These are phyloP conservation scores for Penstemon barbatus DNA, from an alignment of 257 asterid species.

Conservation along the genomic window DNA sequence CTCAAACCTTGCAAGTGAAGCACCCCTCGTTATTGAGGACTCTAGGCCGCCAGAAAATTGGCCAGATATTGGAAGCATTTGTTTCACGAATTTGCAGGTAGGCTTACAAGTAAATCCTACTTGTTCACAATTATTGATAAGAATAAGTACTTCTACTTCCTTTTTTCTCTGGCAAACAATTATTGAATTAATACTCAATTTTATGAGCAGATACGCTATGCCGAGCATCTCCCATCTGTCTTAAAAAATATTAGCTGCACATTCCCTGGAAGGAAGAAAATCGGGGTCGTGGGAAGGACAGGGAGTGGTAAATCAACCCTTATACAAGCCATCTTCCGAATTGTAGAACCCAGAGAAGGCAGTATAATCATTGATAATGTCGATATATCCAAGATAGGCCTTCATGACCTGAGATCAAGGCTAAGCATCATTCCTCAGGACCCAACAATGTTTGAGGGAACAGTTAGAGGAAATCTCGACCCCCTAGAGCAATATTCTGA, in stretches of 20 bases:
- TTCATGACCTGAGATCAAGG: constrained; percentile 84
- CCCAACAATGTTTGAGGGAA: constrained; percentile 87
- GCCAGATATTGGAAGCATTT: constrained; percentile 77
- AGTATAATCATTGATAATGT: constrained; percentile 71
- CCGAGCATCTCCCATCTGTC: constrained; percentile 90
- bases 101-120: constrained; percentile 10
- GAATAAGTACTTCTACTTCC: background rate
- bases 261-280: constrained; percentile 82
- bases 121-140: background rate
- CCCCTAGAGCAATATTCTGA: constrained; percentile 68
- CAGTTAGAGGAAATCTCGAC: constrained; percentile 81
- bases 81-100: constrained; percentile 75
- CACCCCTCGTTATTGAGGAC: constrained; percentile 69
- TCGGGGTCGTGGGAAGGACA: constrained; percentile 94
- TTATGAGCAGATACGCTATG: constrained; percentile 75
- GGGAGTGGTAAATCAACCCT: constrained; percentile 97
- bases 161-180: background rate
- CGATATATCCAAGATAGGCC: constrained; percentile 81
- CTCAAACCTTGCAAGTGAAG: constrained; percentile 77
- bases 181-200: constrained; percentile 1
- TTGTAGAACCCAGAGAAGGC: constrained; percentile 84
- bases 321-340: constrained; percentile 85
- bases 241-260: constrained; percentile 85
- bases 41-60: constrained; percentile 65
- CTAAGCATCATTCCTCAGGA: constrained; percentile 96